A percentile compares a stretch with the other conserved stretches of the same genome.
Evolutionary conservation across 768 basidiomycete genomes (phyloP).

Genomic region (Lactarius tabidus): DNA sequence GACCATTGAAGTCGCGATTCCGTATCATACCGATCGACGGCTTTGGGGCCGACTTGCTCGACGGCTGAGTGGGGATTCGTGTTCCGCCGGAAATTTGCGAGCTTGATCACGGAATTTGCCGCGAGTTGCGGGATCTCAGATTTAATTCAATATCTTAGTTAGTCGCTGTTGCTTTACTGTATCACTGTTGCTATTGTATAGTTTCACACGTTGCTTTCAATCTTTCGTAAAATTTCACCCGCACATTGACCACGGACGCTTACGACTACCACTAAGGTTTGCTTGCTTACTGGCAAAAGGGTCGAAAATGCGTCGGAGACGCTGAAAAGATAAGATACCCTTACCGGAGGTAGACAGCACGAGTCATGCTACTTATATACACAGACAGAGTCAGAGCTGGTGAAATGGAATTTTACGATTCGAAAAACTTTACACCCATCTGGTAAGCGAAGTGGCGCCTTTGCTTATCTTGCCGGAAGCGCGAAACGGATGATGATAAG

Average conservation of each 20-base stretch:
- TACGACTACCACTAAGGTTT: neutral
- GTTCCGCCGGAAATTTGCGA: neutral
- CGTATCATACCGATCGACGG: constrained; percentile 36
- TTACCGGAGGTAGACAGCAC: neutral
- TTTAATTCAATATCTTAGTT: neutral
- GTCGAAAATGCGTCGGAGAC: constrained; percentile 5
- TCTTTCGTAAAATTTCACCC: neutral
- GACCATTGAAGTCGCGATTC: constrained; percentile 30
- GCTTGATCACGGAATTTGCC: neutral
- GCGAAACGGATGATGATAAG: neutral
- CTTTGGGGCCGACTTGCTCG: constrained; percentile 38
- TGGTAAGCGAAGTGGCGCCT: neutral
- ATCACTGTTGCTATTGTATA: neutral
- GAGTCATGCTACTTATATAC: neutral
- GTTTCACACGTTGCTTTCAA: neutral
- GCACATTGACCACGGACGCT: neutral
- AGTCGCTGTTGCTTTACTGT: neutral
- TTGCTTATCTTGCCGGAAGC: constrained; percentile 8
- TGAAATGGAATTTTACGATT: constrained; percentile 1
- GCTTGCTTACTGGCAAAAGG: neutral
- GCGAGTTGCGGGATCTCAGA: neutral
- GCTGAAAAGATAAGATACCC: neutral
- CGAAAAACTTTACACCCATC: constrained; percentile 3
- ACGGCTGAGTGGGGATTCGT: constrained; percentile 24
- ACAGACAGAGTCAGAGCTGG: neutral